Evolutionary conservation across 129 eudicot species (phyloP).

Genomic region (Kitagawia praeruptora): DNA sequence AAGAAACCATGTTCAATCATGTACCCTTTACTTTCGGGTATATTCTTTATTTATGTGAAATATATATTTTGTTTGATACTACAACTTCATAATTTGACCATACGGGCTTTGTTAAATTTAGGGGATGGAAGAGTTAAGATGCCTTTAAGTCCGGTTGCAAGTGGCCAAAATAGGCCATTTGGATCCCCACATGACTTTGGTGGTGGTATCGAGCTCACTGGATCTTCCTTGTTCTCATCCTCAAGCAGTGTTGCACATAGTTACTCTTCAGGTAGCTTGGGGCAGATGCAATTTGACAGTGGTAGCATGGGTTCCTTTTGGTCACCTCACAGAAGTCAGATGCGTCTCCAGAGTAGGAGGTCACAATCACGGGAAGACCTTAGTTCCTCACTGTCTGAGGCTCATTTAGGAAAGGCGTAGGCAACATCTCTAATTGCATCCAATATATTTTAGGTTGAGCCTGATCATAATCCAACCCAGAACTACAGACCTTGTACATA

Average conservation of each 20-base stretch:
- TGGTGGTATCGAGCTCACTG: slow-evolving; percentile 45
- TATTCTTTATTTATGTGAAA: not conserved
- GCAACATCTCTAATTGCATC: not conserved
- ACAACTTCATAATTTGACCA: not conserved
- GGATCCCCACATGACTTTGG: slow-evolving; percentile 23
- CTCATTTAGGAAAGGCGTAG: slow-evolving; percentile 57
- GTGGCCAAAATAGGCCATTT: slow-evolving; percentile 43
- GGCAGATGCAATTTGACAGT: slow-evolving; percentile 70
- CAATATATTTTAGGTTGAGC: not conserved
- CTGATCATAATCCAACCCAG: slow-evolving; percentile 4
- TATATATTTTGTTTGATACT: not conserved
- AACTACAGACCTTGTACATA: not conserved
- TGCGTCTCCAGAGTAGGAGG: slow-evolving; percentile 84
- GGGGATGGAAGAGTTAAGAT: slow-evolving; percentile 82
- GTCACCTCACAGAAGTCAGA: slow-evolving; percentile 67
- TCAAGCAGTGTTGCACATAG: slow-evolving; percentile 69
- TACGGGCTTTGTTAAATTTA: slow-evolving; percentile 15
- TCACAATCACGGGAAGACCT: slow-evolving; percentile 96
- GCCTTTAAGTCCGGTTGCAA: slow-evolving; percentile 73
- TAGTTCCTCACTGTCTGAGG: slow-evolving; percentile 56
- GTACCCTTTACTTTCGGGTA: not conserved
- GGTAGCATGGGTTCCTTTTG: slow-evolving; percentile 49
- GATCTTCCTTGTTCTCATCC: slow-evolving; percentile 41
- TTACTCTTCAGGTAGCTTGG: slow-evolving; percentile 74
- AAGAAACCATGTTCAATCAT: not conserved